Evolutionary conservation across 805 yeast species (phyloP).

Genomic region (Saturnispora serradocipensis): DNA sequence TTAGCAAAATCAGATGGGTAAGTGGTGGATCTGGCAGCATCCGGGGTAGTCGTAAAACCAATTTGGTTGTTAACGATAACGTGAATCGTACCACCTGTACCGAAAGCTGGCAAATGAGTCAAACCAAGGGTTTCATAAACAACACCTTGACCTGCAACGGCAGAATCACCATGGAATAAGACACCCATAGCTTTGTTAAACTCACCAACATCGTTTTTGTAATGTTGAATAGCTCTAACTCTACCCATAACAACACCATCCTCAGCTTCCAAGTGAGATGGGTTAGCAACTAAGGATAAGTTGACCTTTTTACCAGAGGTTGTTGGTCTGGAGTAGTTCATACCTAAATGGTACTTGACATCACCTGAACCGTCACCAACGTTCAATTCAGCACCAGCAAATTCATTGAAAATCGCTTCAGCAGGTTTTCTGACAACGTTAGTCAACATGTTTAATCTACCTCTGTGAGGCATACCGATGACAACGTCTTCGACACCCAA

Average conservation of each 20-base stretch:
- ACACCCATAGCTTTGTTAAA: constrained; percentile 85
- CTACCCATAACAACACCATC: constrained; percentile 98
- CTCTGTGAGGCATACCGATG: constrained; percentile 99
- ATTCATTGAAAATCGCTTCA: constrained; percentile 94
- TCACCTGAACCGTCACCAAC: constrained; percentile 98
- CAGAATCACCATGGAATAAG: constrained; percentile 97
- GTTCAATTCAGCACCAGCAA: constrained; percentile 72
- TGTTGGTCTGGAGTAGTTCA: constrained; percentile 98
- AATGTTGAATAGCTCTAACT: constrained; percentile 91
- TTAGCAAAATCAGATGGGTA: constrained; percentile 98
- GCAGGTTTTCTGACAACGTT: constrained; percentile 98
- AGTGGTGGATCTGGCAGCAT: constrained; percentile 94
- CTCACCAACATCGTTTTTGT: constrained; percentile 75
- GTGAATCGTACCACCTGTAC: constrained; percentile 98
- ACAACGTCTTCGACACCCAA: constrained; percentile 91
- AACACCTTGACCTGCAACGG: constrained; percentile 98
- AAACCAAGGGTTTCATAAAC: constrained; percentile 98
- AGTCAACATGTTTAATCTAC: constrained; percentile 94
- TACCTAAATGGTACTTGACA: constrained; percentile 97
- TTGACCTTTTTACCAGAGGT: constrained; percentile 95
- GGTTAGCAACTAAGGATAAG: constrained; percentile 94
- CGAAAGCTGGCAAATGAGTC: constrained; percentile 82
- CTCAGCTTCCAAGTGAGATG: constrained; percentile 98
- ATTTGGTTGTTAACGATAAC: constrained; percentile 96
- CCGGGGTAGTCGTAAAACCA: constrained; percentile 98